Evolutionary conservation across 257 asterid genomes (phyloP).

Genomic region (Solanum etuberosum): DNA sequence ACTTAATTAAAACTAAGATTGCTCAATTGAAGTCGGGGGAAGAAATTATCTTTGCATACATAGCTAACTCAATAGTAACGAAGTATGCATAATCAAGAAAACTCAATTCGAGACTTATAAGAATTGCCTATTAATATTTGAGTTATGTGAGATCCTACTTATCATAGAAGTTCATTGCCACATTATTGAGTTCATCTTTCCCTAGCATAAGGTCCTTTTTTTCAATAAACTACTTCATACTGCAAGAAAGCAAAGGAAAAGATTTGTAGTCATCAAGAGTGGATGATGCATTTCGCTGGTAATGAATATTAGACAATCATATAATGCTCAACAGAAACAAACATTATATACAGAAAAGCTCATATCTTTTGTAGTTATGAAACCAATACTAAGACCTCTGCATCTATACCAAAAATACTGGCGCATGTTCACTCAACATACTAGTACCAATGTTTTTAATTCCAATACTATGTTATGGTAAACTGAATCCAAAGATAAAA

Average conservation of each 20-base stretch:
- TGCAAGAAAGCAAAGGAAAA: neutral
- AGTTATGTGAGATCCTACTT: neutral
- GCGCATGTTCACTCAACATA: neutral
- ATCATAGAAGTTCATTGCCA: neutral
- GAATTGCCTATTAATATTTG: neutral
- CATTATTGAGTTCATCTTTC: neutral
- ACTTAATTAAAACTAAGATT: neutral
- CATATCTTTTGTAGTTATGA: neutral
- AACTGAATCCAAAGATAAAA: neutral
- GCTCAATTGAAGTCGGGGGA: neutral
- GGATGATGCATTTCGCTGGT: neutral
- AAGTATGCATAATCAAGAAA: neutral
- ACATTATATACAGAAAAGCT: neutral
- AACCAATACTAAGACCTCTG: neutral
- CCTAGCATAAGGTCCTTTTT: neutral
- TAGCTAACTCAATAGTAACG: neutral
- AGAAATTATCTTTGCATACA: neutral
- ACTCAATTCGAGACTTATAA: neutral
- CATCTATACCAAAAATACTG: neutral
- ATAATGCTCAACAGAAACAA: neutral
- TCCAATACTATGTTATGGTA: neutral
- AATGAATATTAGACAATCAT: neutral
- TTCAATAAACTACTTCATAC: neutral
- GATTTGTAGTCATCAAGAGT: neutral
- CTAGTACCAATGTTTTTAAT: neutral